These are phyloP conservation scores for Monosporascus sp. DNA, from an alignment of 2,329 filamentous ascomycete genomes.

Conservation along the genomic window DNA sequence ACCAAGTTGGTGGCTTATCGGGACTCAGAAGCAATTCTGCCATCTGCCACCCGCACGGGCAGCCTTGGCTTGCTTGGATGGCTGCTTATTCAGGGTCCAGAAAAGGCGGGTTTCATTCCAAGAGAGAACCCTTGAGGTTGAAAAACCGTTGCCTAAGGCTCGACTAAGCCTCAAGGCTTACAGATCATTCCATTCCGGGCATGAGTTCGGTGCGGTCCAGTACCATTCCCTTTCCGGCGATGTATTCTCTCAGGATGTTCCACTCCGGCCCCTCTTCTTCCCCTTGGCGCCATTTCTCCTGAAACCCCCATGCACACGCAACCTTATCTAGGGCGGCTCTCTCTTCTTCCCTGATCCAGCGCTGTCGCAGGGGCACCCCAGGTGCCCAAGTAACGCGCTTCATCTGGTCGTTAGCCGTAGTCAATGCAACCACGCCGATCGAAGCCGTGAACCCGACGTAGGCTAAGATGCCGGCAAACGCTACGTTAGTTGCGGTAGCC, in stretches of 20 bases:
- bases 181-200: conserved; percentile 73
- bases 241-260: conserved; percentile 78
- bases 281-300: conserved; percentile 70
- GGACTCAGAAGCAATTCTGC: no score
- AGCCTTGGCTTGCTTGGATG: no score
- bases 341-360: conserved; percentile 89
- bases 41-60: no score
- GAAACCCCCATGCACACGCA: conserved; percentile 87
- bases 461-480: conserved; percentile 73
- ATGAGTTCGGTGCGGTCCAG: conserved; percentile 85
- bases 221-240: conserved; percentile 79
- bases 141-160: background rate
- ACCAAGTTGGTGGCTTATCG: no score
- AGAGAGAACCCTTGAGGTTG: no score
- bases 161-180: background rate
- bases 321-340: conserved; percentile 80
- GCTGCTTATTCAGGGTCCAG: no score
- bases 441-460: conserved; percentile 78
- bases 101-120: no score
- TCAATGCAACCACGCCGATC: conserved; percentile 76
- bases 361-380: conserved; percentile 71
- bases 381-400: conserved; percentile 84
- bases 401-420: conserved; percentile 93
- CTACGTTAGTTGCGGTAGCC: conserved; percentile 66
- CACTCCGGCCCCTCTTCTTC: conserved; percentile 91